Evolutionary conservation across 306 rosid species (phyloP), one percentile per base, ranked within the genome.

Genomic region (Carpinus viminea): DNA sequence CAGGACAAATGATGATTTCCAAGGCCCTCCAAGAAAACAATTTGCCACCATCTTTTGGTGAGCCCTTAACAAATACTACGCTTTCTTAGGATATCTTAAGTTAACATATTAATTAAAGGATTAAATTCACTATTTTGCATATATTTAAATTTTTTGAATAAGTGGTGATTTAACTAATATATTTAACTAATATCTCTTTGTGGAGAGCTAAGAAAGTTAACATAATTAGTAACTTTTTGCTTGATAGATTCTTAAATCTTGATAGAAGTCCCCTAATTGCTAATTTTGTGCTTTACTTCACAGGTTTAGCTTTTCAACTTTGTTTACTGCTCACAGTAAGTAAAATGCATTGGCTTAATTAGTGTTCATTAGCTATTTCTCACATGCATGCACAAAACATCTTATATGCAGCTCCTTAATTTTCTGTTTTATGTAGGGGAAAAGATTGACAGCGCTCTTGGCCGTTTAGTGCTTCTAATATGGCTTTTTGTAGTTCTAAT

Each of bases 401-500:
- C 43, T 24, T 11, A 12, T 59, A 59, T 31, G 43, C 41, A 5
- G 80, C 73, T 74, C 18, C 31, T 47, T 2, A 31, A 31, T 31
- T 31, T 47, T 66, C 28, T 18, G 13, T 52, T 71, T 26, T 76
- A 45, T 84, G 86, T 48, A 93, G 99, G 92, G 83, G 97, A 93
- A 81, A 93, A 89, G 21, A 93, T 96, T 79, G 88, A 90, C 78
- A 93, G 99, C 92, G 88, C 96, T 46, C 91, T 91, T 0, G 99
- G 98, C 57, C 97, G 99, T 69, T 10, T 87, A 7, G 99, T 96
- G 80, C 88, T 96, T 66, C 71, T 91, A n/a, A 82, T 93, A 83
- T 96, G 99, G 99, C 72, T 96, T 46, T 96, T 96, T 81, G 97
- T 93, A 56, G 94, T 96, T 78, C 96, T 96, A 12, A 93, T 96